These are phyloP conservation scores for Nicotiana tomentosiformis DNA, from an alignment of 257 asterid species.

Conservation along the genomic window DNA sequence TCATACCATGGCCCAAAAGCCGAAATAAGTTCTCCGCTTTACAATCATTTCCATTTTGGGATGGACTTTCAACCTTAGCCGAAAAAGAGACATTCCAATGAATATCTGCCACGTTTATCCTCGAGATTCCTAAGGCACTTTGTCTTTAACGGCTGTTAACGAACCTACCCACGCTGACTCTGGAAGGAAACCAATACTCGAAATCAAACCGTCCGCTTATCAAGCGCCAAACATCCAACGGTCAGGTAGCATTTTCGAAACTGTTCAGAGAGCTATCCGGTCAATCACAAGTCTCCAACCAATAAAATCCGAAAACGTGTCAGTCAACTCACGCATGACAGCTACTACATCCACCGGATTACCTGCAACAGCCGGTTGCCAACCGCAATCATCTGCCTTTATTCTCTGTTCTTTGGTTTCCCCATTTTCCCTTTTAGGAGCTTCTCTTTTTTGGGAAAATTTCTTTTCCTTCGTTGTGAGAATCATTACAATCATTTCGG, in stretches of 20 bases:
- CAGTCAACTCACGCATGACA: neutral
- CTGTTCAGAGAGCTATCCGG: conserved; percentile 3
- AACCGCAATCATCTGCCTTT: conserved; percentile 2
- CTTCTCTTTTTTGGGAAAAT: neutral
- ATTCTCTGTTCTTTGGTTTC: too few relatives aligned
- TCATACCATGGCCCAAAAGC: too few relatives aligned
- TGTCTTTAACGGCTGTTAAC: conserved; percentile 21
- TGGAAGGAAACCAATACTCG: neutral
- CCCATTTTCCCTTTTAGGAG: neutral
- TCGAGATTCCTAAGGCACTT: neutral
- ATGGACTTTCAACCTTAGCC: conserved; percentile 7
- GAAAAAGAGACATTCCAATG: neutral
- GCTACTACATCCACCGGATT: neutral
- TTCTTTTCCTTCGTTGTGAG: neutral
- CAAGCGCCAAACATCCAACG: neutral
- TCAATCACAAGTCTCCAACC: conserved; percentile 8
- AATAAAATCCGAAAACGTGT: conserved; percentile 8
- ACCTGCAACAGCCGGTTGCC: conserved; percentile 21
- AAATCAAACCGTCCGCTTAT: neutral
- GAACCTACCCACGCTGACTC: neutral
- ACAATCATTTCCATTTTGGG: too few relatives aligned
- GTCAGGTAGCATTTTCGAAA: neutral
- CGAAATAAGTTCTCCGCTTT: too few relatives aligned
- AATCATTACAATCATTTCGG: neutral
- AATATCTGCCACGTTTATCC: neutral